These are phyloP conservation scores for Chrysopogon serrulatus DNA, from an alignment of 176 grass and related monocot genomes.

Conservation along the genomic window DNA sequence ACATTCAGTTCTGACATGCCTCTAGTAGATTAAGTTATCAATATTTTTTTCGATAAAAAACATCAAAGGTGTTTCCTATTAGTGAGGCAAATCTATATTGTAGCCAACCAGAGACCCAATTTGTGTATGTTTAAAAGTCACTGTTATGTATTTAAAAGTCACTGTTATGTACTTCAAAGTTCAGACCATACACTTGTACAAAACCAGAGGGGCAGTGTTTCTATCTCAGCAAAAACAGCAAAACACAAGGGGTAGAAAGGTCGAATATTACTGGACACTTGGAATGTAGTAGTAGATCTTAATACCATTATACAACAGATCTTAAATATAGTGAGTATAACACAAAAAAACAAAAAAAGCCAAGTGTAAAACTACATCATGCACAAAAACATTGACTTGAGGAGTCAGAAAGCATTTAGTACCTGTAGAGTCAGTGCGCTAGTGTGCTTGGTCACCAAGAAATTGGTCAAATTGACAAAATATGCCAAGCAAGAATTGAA, in stretches of 20 bases:
- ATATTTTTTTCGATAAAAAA: background rate
- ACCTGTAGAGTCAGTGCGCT: conserved; percentile 86
- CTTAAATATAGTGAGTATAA: background rate
- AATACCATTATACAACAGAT: background rate
- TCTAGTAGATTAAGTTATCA: background rate
- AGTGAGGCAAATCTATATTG: background rate
- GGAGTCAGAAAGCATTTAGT: conserved; percentile 8
- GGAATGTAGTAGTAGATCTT: background rate
- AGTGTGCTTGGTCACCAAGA: conserved; percentile 92
- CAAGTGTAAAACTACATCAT: background rate
- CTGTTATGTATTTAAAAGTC: background rate
- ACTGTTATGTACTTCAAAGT: background rate
- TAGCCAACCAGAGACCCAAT: background rate
- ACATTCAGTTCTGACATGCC: background rate
- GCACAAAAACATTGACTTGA: background rate
- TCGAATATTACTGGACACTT: background rate
- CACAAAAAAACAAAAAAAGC: conserved; percentile 14
- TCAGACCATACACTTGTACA: background rate
- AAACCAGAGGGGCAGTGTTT: background rate
- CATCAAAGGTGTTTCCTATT: background rate
- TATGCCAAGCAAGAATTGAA: conserved; percentile 77
- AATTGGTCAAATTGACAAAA: conserved; percentile 88
- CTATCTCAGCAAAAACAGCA: background rate
- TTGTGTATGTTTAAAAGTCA: background rate
- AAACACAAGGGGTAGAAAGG: background rate